Evolutionary conservation across 306 rosid species (phyloP).

Genomic region (Rosa multiflora): DNA sequence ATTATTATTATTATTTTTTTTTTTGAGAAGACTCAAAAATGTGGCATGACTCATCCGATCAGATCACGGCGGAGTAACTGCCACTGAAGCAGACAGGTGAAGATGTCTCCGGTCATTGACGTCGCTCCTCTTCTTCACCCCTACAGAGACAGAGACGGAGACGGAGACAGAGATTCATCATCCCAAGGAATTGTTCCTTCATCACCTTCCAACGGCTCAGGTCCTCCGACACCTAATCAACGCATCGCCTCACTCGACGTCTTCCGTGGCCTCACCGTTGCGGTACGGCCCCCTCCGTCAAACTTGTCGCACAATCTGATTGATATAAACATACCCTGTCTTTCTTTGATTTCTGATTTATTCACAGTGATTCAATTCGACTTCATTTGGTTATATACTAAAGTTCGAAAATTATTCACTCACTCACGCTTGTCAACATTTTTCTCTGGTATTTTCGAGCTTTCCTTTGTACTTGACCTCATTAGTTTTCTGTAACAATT

Average conservation of each 20-base stretch:
- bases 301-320: not conserved
- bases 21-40: no score
- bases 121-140: slow-evolving; percentile 23
- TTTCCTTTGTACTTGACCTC: not conserved
- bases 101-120: slow-evolving; percentile 40
- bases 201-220: slow-evolving; percentile 20
- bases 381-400: not conserved
- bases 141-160: slow-evolving; percentile 14
- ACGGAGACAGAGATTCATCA: no score
- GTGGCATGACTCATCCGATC: no score
- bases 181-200: slow-evolving; percentile 16
- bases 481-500: not conserved
- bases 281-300: slow-evolving; percentile 33
- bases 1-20: no score
- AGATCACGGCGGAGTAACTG: no score
- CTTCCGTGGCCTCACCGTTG: slow-evolving; percentile 77
- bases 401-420: no score
- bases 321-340: not conserved
- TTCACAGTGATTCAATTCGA: not conserved
- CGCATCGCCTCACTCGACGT: slow-evolving; percentile 80
- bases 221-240: slow-evolving; percentile 37
- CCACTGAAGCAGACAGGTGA: no score
- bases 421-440: no score
- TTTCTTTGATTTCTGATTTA: not conserved
- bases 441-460: no score